Percentiles rank a stretch among this genome's conserved stretches.
Conservation (phyloP, 305 asterid genomes). For the Fraxinus floribunda region DNA sequence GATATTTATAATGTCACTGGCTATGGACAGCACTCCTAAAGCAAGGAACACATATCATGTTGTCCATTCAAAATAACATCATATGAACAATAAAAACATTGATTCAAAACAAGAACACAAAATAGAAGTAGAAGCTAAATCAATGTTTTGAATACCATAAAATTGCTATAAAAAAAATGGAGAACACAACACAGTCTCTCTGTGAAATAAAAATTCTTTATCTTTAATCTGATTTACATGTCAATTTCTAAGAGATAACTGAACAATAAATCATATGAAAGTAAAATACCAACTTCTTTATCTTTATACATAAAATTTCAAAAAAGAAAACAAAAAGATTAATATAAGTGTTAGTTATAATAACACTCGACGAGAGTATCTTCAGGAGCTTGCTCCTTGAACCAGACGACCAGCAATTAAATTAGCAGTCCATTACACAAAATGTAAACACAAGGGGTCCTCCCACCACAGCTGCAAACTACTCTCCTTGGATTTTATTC, state of each 20-base stretch:
- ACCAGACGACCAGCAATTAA: too few relatives aligned
- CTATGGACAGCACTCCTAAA: not conserved
- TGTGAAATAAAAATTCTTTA: not conserved
- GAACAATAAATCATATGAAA: constrained; percentile 1
- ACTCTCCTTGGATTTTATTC: not conserved
- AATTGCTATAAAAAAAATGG: not conserved
- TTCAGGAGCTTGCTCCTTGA: not conserved
- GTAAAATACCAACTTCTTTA: not conserved
- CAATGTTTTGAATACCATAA: not conserved
- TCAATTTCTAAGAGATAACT: not conserved
- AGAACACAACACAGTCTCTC: not conserved
- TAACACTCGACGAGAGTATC: not conserved
- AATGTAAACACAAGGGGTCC: not conserved
- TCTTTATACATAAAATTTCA: not conserved
- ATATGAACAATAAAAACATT: not conserved
- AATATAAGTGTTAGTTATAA: not conserved
- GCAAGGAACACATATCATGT: not conserved
- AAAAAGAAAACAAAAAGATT: not conserved
- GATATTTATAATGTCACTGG: not conserved
- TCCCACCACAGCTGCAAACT: not conserved
- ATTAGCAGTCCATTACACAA: not conserved
- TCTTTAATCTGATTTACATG: constrained; percentile 1
- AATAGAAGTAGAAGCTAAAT: not conserved
- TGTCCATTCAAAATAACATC: not conserved
- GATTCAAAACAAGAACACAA: not conserved